Base-by-base conservation (phyloP, 176 grass and related monocot genomes). In the Guadua angustifolia region DNA sequence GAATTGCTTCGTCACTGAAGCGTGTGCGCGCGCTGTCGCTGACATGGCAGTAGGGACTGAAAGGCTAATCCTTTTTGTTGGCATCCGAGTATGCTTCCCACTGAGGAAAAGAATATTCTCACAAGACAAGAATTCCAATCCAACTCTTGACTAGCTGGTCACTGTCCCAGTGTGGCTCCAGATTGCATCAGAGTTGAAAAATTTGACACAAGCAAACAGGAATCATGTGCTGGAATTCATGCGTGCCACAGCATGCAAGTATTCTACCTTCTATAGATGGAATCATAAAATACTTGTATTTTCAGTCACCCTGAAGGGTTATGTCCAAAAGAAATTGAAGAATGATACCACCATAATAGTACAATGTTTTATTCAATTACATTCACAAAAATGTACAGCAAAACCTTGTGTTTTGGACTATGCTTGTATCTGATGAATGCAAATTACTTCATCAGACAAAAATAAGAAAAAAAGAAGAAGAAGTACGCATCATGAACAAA, bases 311-410 rank as follows among this genome's bases (percentile, higher is more conserved):
- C 50, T 52, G 24, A 60, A 60, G 6, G 19, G 61, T 6, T 18
- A 49, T 61, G 53, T 82, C 35, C 40, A 61, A 29, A 46, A 73
- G 7, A 49, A 49, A 49, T 49, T 49, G 13, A 49, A 49, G 22
- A 82, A 73, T 73, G 24, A 29, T 22, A 61, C 7, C 39, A 11
- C 24, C 11, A 24, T 26, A 59, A 3, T 42, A 44, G 5, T 44
- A 26, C 44, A 16, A 71, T 59, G 69, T 60, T 59, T 36, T 25
- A 73, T 72, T 4, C 68, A 40, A 59, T 50, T 64, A 71, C 78
- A 86, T 43, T 66, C 71, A 72, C 78, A 38, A 82, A 36, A 77
- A 73, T 86, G 35, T 64, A 86, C 78, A 89, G 18, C 17, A 17
- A 73, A 15, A 80, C 16, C 13, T 19, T 38, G 18, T 50, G 53